Evolutionary conservation across 2,329 filamentous ascomycete genomes (phyloP), one percentile per base, ranked within the genome.

Genomic region (Sclerotinia glacialis): DNA sequence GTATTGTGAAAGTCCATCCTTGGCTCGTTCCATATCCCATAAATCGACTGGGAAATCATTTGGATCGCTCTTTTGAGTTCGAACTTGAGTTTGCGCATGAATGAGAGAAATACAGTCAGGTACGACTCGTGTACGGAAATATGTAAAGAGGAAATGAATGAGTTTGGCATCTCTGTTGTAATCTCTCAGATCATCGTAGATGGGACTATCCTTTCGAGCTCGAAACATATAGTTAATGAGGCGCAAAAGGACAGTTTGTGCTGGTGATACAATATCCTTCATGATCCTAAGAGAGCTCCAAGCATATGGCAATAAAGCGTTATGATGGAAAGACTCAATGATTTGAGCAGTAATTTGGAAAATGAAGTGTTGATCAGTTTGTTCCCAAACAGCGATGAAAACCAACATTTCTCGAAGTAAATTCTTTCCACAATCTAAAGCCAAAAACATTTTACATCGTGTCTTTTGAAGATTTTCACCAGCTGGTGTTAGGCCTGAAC

Each of bases 301-400:
- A 3, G 93, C 91, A 75, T 95, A 96, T 0, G 93, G 93, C 76
- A 97, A 89, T 37, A 98, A 81, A 1, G 92, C 92, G 71, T 92
- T 96, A 71, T 93, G 89, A 61, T 97, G 87, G 56, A 97, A 91
- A 0, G 94, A 92, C 76, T 97, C 92, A 79, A 97, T 92, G 68
- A 98, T 97, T 78, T 97, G 93, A 54, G 93, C 90, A 78, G 96
- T 97, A 77, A 97, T 92, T 77, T 97, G 94, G 81, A 97, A 97
- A 74, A 97, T 97, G 47, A 97, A 86, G 69, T 96, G 93, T 68
- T 94, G 89, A 76, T 98, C 93, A 50, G 92, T 90, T 73, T 97
- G 88, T 75, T 97, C 94, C 94, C 94, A 98, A 11, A 96, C 93
- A 6, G 94, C 94, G 69, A 97, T 96, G 77, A 97, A 97, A 67